Percentiles rank a stretch among this genome's conserved stretches.
Conservation (phyloP, 148 eudicot species). For the Oxyria digyna region DNA sequence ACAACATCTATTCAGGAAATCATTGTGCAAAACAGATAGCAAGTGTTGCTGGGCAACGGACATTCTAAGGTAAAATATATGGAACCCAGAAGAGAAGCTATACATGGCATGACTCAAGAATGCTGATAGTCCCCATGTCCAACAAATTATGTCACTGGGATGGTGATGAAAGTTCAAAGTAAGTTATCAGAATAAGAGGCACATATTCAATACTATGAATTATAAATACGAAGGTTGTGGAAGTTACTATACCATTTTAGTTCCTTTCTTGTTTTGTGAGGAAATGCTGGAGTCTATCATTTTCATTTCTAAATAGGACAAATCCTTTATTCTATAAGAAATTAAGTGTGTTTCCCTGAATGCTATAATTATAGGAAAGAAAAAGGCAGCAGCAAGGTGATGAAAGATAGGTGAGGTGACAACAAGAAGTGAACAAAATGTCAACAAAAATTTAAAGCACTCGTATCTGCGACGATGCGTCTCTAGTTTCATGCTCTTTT, state of each 20-base stretch:
- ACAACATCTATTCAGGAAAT: too few relatives aligned
- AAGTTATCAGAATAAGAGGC: too few relatives aligned
- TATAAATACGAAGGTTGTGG: neutral
- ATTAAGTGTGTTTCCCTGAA: neutral
- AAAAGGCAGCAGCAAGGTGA: neutral
- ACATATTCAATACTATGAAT: too few relatives aligned
- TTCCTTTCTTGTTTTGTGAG: neutral
- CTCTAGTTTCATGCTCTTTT: neutral
- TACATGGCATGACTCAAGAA: too few relatives aligned
- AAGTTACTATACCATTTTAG: neutral
- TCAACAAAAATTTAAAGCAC: neutral
- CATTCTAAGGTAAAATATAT: too few relatives aligned
- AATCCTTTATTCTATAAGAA: neutral
- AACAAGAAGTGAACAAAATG: neutral
- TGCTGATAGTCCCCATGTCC: too few relatives aligned
- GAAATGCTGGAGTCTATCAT: neutral
- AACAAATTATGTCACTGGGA: too few relatives aligned
- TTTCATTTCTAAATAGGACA: neutral
- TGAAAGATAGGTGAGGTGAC: neutral
- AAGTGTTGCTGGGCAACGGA: too few relatives aligned
- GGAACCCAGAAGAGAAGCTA: too few relatives aligned
- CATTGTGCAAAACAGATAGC: too few relatives aligned
- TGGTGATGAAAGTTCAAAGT: too few relatives aligned
- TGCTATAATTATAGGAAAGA: too few relatives aligned
- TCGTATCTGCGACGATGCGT: neutral